Evolutionary conservation across 2,329 filamentous ascomycete species (phyloP), one percentile per base, ranked within the genome.

Genomic region (Colletotrichum viniferum): DNA sequence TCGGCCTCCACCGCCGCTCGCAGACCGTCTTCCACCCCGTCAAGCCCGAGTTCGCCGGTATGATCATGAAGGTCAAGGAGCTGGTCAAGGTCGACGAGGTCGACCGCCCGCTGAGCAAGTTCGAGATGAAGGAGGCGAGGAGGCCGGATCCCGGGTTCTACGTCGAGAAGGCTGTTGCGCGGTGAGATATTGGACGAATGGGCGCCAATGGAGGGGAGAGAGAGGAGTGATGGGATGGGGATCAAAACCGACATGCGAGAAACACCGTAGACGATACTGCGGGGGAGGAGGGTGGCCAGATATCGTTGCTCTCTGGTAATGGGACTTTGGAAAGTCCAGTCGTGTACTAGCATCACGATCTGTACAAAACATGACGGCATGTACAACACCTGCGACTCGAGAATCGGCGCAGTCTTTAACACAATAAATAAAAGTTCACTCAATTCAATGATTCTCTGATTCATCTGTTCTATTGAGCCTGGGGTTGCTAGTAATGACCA

Each of bases 1-100:
- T 98, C 76, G 96, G 96, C 72, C 91, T 98, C 78, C 94, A 93
- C 81, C 95, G 94, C 84, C 94, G 96, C 81, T 93, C 93, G 90
- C 93, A 93, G 81, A 96, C 94, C 69, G 96, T 98, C 81, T 98
- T 97, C 89, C 94, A 98, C 85, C 94, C 95, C 48, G 95, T 98
- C 77, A 91, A 91, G 77, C 92, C 93, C 56, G 92, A 95, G 79
- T 92, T 95, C 77, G 96, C 96, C 12, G 96, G 96, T 82, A 95
- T 97, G 88, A 95, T 98, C 81, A 94, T 98, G 89, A 94, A 94
- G 85, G 95, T 98, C 80, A 98, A 98, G 88, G 96, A 98, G 86
- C 88, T 98, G 77, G 95, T 98, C 61, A 89, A 91, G 69, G 95
- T 98, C 43, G 88, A 92, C 79, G 96, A 98, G 86, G 95, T 97